phyloP scores from a whole-genome alignment of 352 stramenopile species.

The Pythium apleroticum region DNA sequence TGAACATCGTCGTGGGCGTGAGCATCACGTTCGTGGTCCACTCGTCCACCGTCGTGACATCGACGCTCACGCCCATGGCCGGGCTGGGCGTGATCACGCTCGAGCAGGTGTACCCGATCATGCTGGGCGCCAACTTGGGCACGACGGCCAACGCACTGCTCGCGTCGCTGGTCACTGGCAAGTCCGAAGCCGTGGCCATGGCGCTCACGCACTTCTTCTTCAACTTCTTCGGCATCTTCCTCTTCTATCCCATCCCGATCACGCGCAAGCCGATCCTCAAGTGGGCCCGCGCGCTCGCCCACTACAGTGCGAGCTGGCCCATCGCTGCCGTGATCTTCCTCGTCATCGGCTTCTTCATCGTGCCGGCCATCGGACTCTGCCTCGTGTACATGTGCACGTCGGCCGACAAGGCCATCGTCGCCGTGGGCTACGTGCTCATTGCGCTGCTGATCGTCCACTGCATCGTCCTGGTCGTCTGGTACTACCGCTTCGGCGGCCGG shows the following conservation, averaged over 20 bases:
- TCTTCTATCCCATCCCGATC: conserved; percentile 91
- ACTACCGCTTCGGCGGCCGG: conserved; percentile 34
- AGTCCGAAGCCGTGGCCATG: conserved; percentile 77
- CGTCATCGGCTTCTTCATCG: conserved; percentile 44
- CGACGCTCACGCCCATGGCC: conserved; percentile 87
- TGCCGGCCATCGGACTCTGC: conserved; percentile 43
- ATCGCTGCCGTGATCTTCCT: conserved; percentile 56
- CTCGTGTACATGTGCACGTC: conserved; percentile 63
- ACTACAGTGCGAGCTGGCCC: conserved; percentile 60
- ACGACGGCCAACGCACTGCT: conserved; percentile 90
- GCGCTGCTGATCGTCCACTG: conserved; percentile 24
- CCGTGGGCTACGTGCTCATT: conserved; percentile 40
- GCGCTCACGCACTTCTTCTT: conserved; percentile 92
- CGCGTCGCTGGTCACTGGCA: conserved; percentile 82
- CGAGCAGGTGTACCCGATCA: conserved; percentile 88
- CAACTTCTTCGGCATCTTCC: conserved; percentile 88
- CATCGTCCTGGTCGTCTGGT: conserved; percentile 34
- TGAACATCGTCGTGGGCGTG: conserved; percentile 85
- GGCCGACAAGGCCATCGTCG: conserved; percentile 25
- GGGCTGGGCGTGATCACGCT: conserved; percentile 86
- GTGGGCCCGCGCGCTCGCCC: conserved; percentile 67
- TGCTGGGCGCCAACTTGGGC: conserved; percentile 91
- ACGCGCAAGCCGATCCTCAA: conserved; percentile 78
- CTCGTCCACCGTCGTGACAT: conserved; percentile 90
- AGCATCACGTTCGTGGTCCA: conserved; percentile 89